These are phyloP conservation scores for Xylaria sp. DNA, from an alignment of 2,329 filamentous ascomycete genomes.

Conservation along the genomic window DNA sequence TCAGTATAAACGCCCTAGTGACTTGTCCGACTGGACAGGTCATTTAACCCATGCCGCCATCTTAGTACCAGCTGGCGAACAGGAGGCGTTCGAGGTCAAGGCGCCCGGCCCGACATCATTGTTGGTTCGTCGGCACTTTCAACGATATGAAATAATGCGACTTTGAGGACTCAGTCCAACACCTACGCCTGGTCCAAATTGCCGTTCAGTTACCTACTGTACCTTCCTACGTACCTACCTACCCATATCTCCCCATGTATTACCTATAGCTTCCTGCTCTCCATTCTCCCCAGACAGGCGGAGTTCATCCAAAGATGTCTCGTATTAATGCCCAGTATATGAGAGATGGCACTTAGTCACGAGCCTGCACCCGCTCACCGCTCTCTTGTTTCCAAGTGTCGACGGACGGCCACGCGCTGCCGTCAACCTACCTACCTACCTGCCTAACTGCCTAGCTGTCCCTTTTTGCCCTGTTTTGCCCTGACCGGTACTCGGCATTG, in stretches of 20 bases:
- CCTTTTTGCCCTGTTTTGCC: background rate
- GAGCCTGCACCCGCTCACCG: constrained; percentile 26
- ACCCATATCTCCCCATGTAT: background rate
- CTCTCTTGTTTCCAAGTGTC: constrained; percentile 19
- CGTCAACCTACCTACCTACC: constrained; percentile 28
- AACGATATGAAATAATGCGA: constrained; percentile 18
- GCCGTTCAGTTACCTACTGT: background rate
- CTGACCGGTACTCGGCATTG: constrained; percentile 15
- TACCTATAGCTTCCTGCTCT: no score
- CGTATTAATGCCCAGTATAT: constrained; percentile 29
- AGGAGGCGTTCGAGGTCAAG: constrained; percentile 16
- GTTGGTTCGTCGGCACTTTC: constrained; percentile 9
- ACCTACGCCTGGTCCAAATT: constrained; percentile 8
- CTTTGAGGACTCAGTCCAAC: constrained; percentile 10
- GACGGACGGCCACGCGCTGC: constrained; percentile 27
- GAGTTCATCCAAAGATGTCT: constrained; percentile 21
- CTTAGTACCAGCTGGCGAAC: constrained; percentile 14
- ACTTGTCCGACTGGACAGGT: constrained; percentile 29
- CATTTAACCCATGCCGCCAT: constrained; percentile 21
- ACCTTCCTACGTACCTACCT: background rate
- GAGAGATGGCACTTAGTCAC: constrained; percentile 10
- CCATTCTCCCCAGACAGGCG: constrained; percentile 6
- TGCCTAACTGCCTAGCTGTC: background rate
- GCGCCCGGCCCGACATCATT: constrained; percentile 7
- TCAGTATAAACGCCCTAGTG: background rate